Percentiles rank a stretch among this genome's conserved stretches.
Conservation (phyloP, 805 yeast genomes). For the Kuraishia molischiana region DNA sequence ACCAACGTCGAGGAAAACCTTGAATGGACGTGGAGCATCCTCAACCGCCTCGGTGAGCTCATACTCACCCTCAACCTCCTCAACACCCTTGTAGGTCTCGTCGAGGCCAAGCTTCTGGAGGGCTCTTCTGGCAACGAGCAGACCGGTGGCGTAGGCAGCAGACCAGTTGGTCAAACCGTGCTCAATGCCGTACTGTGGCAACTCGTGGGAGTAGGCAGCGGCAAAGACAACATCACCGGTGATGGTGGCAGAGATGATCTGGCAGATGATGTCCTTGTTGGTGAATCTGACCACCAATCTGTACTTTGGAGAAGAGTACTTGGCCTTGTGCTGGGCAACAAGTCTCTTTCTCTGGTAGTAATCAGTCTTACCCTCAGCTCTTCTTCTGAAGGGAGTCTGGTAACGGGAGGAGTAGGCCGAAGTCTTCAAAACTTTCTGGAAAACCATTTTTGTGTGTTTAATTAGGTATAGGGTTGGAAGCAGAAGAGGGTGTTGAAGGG, state of each 20-base stretch:
- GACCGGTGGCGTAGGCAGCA: constrained; percentile 99
- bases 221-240: constrained; percentile 94
- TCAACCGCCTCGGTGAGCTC: constrained; percentile 98
- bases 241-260: constrained; percentile 92
- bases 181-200: constrained; percentile 93
- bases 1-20: constrained; percentile 98
- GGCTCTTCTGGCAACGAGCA: constrained; percentile 98
- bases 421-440: constrained; percentile 63
- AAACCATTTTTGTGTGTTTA: constrained; percentile 67
- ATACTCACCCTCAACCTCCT: constrained; percentile 99
- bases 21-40: constrained; percentile 99
- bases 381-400: constrained; percentile 99
- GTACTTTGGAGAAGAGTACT: constrained; percentile 99
- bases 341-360: constrained; percentile 99
- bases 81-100: constrained; percentile 97
- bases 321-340: constrained; percentile 99
- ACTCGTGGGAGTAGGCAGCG: constrained; percentile 98
- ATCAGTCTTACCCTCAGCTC: constrained; percentile 99
- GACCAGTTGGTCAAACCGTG: constrained; percentile 99
- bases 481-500: too few relatives aligned
- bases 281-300: constrained; percentile 99
- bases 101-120: constrained; percentile 96
- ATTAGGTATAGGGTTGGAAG: background rate
- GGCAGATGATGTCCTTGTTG: constrained; percentile 98
- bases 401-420: constrained; percentile 97